These are phyloP conservation scores for Thelephora ganbajun DNA, from an alignment of 768 basidiomycete species.

Conservation along the genomic window DNA sequence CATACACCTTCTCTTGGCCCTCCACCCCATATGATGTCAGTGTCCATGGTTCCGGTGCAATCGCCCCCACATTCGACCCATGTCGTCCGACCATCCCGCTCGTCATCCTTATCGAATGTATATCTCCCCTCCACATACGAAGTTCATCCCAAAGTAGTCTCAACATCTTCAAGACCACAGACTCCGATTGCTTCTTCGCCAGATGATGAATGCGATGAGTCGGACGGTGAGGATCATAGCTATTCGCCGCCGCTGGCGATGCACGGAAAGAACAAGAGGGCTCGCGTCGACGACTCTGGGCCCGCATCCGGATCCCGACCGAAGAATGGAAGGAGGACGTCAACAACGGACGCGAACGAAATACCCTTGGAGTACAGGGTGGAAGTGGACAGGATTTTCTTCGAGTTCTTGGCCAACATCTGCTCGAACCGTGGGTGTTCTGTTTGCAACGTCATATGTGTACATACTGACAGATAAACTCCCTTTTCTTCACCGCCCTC, in stretches of 20 bases:
- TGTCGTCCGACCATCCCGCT: slow-evolving; percentile 15
- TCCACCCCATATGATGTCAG: not conserved
- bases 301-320: slow-evolving; percentile 15
- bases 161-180: slow-evolving; percentile 11
- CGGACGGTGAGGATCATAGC: slow-evolving; percentile 7
- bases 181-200: slow-evolving; percentile 16
- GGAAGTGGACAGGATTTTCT: slow-evolving; percentile 84
- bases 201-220: slow-evolving; percentile 19
- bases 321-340: slow-evolving; percentile 11
- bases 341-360: slow-evolving; percentile 34
- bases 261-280: slow-evolving; percentile 16
- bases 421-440: slow-evolving; percentile 77
- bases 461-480: not conserved
- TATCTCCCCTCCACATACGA: slow-evolving; percentile 17
- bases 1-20: slow-evolving; percentile 12
- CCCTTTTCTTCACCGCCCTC: not conserved
- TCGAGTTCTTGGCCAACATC: slow-evolving; percentile 73
- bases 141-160: slow-evolving; percentile 10
- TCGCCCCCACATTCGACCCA: slow-evolving; percentile 9
- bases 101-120: slow-evolving; percentile 18
- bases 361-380: slow-evolving; percentile 68
- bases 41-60: slow-evolving; percentile 7
- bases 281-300: slow-evolving; percentile 11
- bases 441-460: slow-evolving; percentile 5
- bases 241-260: slow-evolving; percentile 11